These are phyloP conservation scores for Paecilomyces dactylethromorphus DNA, from an alignment of 2,329 filamentous ascomycete genomes.

Conservation along the genomic window DNA sequence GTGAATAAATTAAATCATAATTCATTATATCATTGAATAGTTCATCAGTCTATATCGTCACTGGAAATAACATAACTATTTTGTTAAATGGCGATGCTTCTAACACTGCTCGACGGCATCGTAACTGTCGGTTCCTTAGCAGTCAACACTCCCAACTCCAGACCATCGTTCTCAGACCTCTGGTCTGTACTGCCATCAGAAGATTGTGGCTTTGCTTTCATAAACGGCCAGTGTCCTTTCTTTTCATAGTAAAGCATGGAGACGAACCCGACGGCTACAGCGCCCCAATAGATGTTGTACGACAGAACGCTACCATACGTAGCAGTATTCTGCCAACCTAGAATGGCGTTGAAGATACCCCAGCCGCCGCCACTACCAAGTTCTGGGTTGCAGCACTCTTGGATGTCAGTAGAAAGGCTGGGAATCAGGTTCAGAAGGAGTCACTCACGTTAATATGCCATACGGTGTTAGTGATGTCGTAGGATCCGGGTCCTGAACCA, in stretches of 20 bases:
- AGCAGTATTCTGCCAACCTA: conserved; percentile 84
- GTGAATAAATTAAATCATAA: neutral
- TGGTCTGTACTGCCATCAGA: neutral
- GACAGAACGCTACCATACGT: conserved; percentile 82
- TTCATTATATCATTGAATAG: neutral
- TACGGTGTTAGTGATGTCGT: conserved; percentile 69
- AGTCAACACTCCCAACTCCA: neutral
- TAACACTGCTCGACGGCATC: neutral
- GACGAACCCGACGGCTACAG: conserved; percentile 61
- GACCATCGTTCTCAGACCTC: neutral
- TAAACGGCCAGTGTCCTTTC: conserved; percentile 10
- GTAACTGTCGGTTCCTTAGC: neutral
- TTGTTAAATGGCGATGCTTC: neutral
- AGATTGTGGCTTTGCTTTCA: conserved; percentile 1
- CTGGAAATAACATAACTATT: neutral
- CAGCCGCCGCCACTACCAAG: conserved; percentile 69
- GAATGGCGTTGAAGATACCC: conserved; percentile 79
- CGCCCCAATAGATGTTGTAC: conserved; percentile 87
- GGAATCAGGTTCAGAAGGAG: neutral
- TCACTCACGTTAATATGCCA: conserved; percentile 72
- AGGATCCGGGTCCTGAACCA: conserved; percentile 65
- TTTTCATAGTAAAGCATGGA: conserved; percentile 38
- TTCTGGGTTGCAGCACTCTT: conserved; percentile 68
- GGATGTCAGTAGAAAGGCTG: neutral
- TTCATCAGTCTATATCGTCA: neutral